Evolutionary conservation across 164 flowering plant species (phyloP).

Genomic region (Chloranthus sessilifolius): DNA sequence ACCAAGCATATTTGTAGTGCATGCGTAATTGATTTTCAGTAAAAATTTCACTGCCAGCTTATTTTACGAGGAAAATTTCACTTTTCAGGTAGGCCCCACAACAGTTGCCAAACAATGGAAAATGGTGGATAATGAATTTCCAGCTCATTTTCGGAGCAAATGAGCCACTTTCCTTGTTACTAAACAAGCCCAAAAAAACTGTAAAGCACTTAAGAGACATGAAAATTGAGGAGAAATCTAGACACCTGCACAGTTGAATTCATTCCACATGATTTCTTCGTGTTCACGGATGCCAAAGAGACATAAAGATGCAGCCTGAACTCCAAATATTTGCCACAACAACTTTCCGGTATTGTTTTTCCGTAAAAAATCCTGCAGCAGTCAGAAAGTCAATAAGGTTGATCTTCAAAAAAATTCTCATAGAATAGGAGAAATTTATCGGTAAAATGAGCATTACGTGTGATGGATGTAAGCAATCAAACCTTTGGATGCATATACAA

Average conservation of each 20-base stretch:
- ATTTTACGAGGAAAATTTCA: no score
- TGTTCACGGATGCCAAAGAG: conserved; percentile 83
- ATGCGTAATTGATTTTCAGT: no score
- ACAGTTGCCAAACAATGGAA: no score
- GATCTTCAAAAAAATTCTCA: neutral
- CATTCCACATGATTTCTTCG: conserved; percentile 92
- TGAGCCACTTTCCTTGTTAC: no score
- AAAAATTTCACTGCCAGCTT: no score
- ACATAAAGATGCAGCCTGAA: conserved; percentile 74
- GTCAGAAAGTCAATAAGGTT: neutral
- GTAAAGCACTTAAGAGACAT: no score
- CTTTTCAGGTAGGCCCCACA: no score
- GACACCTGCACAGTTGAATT: conserved; percentile 69
- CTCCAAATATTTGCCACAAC: conserved; percentile 92
- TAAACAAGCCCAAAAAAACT: no score
- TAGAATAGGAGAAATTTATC: neutral
- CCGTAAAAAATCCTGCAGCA: conserved; percentile 74
- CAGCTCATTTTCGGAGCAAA: no score
- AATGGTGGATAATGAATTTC: no score
- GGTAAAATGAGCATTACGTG: neutral
- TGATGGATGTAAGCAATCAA: conserved; percentile 8
- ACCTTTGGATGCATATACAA: conserved; percentile 99
- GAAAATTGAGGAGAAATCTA: no score
- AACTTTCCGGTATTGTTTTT: conserved; percentile 97
- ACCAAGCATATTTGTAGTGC: no score